A percentile compares a stretch with the other conserved stretches of the same genome.
Evolutionary conservation across 2,329 filamentous ascomycete genomes (phyloP).

Genomic region (Clonostachys byssicola): DNA sequence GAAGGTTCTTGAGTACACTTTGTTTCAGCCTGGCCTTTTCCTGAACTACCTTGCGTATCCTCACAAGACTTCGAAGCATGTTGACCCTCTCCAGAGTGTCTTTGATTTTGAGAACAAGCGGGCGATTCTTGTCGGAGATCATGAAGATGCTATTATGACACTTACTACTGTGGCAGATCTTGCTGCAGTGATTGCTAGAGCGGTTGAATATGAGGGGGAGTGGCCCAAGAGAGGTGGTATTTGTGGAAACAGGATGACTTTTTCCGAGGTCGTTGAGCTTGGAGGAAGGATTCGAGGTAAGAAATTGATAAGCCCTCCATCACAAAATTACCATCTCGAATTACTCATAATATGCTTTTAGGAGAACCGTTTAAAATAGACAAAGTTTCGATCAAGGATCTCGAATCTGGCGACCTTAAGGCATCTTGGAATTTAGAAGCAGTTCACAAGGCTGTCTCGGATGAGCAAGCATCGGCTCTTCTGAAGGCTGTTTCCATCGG

Average conservation of each 20-base stretch:
- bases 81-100: constrained; percentile 28
- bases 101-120: constrained; percentile 33
- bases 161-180: constrained; percentile 38
- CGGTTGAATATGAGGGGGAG: constrained; percentile 35
- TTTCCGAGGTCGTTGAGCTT: constrained; percentile 29
- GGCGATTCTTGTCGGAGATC: constrained; percentile 34
- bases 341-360: not conserved
- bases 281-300: constrained; percentile 35
- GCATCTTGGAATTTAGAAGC: constrained; percentile 12
- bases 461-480: not conserved
- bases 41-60: constrained; percentile 51
- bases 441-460: not conserved
- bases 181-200: constrained; percentile 28
- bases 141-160: constrained; percentile 34
- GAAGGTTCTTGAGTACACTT: constrained; percentile 49
- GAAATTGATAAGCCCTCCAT: not conserved
- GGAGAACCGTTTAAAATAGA: constrained; percentile 12
- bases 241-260: constrained; percentile 24
- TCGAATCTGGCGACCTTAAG: constrained; percentile 10
- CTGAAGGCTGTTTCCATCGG: not conserved
- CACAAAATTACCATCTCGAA: not conserved
- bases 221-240: constrained; percentile 39
- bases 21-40: constrained; percentile 53
- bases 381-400: constrained; percentile 9
- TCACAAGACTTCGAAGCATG: constrained; percentile 35